A percentile compares a stretch with the other conserved stretches of the same genome.
These are phyloP conservation scores for Prosopis cineraria DNA, from an alignment of 306 rosid species.

Conservation along the genomic window DNA sequence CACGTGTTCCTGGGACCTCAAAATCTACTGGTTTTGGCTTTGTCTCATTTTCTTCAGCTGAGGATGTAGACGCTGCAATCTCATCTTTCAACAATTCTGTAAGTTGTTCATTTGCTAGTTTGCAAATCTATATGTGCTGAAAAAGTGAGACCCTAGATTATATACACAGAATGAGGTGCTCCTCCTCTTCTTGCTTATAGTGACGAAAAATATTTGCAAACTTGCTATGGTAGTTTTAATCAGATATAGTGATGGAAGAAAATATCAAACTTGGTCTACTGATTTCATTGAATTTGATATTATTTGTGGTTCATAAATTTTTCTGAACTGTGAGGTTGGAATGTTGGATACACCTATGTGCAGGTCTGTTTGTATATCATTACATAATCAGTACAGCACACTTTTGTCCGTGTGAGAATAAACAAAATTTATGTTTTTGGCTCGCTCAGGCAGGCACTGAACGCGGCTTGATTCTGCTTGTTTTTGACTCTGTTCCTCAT, in stretches of 20 bases:
- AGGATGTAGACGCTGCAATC: conserved; percentile 87
- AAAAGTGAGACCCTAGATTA: not conserved
- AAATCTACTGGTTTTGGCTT: conserved; percentile 88
- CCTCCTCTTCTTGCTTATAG: conserved; percentile 27
- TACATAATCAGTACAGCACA: not conserved
- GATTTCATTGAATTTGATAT: not conserved
- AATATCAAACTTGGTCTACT: not conserved
- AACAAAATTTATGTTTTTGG: not conserved
- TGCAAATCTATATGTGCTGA: conserved; percentile 14
- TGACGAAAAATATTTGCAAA: conserved; percentile 13
- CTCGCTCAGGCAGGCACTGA: not conserved
- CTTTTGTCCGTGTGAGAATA: not conserved
- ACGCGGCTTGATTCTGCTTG: not conserved
- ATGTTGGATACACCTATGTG: not conserved
- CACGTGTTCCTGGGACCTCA: conserved; percentile 91
- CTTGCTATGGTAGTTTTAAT: not conserved
- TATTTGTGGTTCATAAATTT: conserved; percentile 9
- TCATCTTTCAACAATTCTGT: conserved; percentile 80
- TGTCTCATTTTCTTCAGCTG: conserved; percentile 80
- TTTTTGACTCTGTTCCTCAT: not conserved
- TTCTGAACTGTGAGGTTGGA: not conserved
- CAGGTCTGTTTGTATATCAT: not conserved
- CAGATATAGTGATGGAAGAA: not conserved
- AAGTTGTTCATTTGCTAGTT: conserved; percentile 45
- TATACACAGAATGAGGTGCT: not conserved